phyloP scores from a whole-genome alignment of 176 grass and related monocot genomes.

The Eleusine coracana region DNA sequence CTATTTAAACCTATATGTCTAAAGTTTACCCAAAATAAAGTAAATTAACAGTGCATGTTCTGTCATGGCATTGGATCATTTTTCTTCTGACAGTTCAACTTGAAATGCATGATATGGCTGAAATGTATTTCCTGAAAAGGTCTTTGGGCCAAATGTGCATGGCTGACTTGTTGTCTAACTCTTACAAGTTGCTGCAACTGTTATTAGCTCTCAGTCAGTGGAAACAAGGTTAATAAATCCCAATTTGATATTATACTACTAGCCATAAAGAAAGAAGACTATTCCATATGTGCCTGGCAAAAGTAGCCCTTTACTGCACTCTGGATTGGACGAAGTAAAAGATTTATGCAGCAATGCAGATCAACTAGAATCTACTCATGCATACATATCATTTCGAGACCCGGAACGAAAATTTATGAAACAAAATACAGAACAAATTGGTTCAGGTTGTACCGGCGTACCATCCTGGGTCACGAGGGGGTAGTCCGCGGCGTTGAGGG shows the following conservation, averaged over 20 bases:
- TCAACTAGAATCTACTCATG: background rate
- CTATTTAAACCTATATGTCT: background rate
- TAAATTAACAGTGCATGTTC: background rate
- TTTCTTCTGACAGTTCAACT: conserved; percentile 28
- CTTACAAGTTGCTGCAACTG: background rate
- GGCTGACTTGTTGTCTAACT: background rate
- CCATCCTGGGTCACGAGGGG: conserved; percentile 86
- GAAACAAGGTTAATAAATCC: background rate
- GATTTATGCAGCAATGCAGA: background rate
- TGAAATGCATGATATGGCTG: background rate
- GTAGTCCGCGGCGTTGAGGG: conserved; percentile 74
- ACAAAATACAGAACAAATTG: background rate
- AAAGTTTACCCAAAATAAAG: background rate
- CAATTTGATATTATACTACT: conserved; percentile 19
- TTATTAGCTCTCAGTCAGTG: background rate
- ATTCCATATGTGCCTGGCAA: conserved; percentile 17
- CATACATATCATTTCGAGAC: background rate
- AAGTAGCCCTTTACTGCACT: conserved; percentile 11
- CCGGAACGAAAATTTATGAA: background rate
- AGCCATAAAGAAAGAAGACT: background rate
- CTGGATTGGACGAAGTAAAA: background rate
- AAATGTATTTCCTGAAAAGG: background rate
- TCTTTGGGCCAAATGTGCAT: background rate
- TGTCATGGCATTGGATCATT: conserved; percentile 27
- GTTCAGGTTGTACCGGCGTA: conserved; percentile 34